Conservation (phyloP, 164 flowering plant species). For the Euptelea pleiosperma region DNA sequence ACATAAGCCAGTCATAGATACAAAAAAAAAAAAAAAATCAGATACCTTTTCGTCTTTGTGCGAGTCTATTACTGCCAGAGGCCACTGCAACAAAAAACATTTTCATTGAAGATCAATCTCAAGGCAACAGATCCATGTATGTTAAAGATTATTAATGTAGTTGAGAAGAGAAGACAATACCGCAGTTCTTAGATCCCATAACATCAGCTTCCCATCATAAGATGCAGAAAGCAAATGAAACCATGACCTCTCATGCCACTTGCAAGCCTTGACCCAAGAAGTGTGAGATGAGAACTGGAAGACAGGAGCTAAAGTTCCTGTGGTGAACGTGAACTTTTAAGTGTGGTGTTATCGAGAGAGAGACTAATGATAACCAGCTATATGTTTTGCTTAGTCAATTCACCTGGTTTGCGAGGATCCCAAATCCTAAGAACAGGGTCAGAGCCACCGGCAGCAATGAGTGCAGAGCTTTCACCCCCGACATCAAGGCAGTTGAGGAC, state of each 20-base stretch:
- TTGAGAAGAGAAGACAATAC: conserved; percentile 33
- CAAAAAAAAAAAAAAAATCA: background rate
- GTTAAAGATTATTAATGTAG: background rate
- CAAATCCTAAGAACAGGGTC: conserved; percentile 83
- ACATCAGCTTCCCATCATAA: conserved; percentile 92
- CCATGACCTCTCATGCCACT: conserved; percentile 84
- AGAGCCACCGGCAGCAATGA: conserved; percentile 89
- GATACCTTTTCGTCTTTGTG: conserved; percentile 89
- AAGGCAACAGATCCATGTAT: background rate
- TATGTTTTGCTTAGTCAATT: background rate
- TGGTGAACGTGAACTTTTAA: conserved; percentile 8
- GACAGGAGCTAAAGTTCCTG: conserved; percentile 81
- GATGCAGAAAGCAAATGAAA: conserved; percentile 83
- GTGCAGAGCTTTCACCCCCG: conserved; percentile 87
- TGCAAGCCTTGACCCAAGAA: conserved; percentile 91
- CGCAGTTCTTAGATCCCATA: conserved; percentile 97
- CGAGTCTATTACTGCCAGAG: conserved; percentile 65
- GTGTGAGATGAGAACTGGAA: conserved; percentile 78
- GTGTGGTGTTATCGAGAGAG: background rate
- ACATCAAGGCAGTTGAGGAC: conserved; percentile 75
- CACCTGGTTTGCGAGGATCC: conserved; percentile 99
- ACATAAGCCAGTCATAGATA: background rate
- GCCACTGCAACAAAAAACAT: conserved; percentile 65
- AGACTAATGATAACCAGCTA: background rate
- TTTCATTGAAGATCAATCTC: conserved; percentile 1